Evolutionary conservation across 352 stramenopile species (phyloP).

Genomic region (Phytophthora podocarpi): DNA sequence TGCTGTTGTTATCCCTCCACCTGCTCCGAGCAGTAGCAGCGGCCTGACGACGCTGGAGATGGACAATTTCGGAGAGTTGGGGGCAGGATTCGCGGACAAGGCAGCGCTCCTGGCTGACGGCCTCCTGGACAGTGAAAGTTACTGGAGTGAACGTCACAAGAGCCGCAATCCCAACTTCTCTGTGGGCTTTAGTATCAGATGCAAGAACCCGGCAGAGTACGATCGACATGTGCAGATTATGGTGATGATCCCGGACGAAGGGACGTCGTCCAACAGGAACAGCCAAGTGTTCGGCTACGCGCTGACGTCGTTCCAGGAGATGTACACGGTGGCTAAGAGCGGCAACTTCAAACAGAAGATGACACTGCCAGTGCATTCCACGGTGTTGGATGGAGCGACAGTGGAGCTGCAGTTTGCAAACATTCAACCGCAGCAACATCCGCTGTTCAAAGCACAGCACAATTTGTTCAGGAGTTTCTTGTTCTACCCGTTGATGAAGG

Average conservation of each 20-base stretch:
- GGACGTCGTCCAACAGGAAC: constrained; percentile 63
- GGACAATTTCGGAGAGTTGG: constrained; percentile 16
- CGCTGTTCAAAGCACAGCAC: constrained; percentile 55
- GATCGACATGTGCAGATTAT: constrained; percentile 79
- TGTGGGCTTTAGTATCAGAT: constrained; percentile 67
- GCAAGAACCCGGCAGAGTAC: constrained; percentile 46
- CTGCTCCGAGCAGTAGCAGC: neutral
- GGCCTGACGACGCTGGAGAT: constrained; percentile 14
- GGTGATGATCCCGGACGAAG: constrained; percentile 81
- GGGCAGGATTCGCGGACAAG: constrained; percentile 15
- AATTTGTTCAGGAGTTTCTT: constrained; percentile 67
- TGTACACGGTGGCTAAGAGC: constrained; percentile 68
- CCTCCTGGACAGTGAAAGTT: constrained; percentile 57
- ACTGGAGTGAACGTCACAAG: constrained; percentile 74
- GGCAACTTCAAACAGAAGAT: constrained; percentile 64
- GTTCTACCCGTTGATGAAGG: constrained; percentile 66
- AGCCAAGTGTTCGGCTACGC: constrained; percentile 74
- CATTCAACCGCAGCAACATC: constrained; percentile 47
- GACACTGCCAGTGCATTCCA: constrained; percentile 72
- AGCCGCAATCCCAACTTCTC: constrained; percentile 70
- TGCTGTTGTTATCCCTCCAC: neutral
- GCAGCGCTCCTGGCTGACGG: constrained; percentile 17
- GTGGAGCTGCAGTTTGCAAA: constrained; percentile 67
- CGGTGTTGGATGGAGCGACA: constrained; percentile 60
- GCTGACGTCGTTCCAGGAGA: constrained; percentile 79